Base-by-base conservation (phyloP, 1,284 basidiomycete species). In the Inonotus obliquus region DNA sequence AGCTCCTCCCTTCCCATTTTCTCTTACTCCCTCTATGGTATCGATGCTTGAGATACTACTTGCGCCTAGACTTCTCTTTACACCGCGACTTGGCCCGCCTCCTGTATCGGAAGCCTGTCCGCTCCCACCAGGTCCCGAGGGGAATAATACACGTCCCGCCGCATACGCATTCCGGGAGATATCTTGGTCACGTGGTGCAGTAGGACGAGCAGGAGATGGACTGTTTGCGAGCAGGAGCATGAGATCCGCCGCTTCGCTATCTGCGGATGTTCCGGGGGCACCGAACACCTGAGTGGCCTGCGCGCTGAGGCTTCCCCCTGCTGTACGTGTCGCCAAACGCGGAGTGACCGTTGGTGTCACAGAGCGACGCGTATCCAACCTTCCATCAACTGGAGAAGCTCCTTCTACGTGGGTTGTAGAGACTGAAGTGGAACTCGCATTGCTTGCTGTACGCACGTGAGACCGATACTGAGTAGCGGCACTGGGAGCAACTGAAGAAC, bases 181-280 rank as follows among this genome's bases (percentile, higher is more conserved):
- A 39, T 86, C 81, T 62, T 79, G 81, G 38, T 75, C 74, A 49
- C 73, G 75, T 41, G 75, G 79, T 7, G 73, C 70, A 25, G 75
- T 74, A 17, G 81, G 79, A 51, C 89, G 82, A n/a, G 79, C 86
- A 5, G 89, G 89, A 0, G 88, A 91, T 0, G 89, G 89, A 2
- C 88, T 91, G 6, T 89, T 91, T 45, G 90, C 89, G 54, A 92
- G 81, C 72, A 82, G 89, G 41, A 92, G 76, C 83, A 92, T 88
- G 47, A 91, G 74, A 69, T 89, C 87, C 27, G 90, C 89, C 0
- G 90, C 89, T 69, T 92, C 90, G 66, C 82, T 86, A 68, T 91
- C 89, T 32, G 80, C 80, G 61, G 72, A 65, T 17, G 32, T 9
- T 29, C 10, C 47, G 44, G 62, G 32, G 39, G 62, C 52, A 73